Percentiles rank a stretch among this genome's conserved stretches.
Conservation (phyloP, 2,329 filamentous ascomycete genomes). For the Calonectria montana region DNA sequence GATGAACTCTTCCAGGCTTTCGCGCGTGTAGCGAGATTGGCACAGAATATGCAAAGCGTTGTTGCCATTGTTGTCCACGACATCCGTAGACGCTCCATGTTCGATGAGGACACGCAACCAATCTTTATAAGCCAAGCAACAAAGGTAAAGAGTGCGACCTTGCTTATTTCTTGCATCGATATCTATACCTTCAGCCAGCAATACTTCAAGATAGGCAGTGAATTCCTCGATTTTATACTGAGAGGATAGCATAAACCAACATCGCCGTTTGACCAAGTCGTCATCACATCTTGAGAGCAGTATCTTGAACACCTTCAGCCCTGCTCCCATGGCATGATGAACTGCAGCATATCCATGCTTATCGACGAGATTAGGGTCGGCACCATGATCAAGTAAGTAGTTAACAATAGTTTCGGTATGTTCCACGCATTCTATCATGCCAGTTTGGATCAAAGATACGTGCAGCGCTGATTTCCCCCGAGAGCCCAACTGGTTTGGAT, state of each 20-base stretch:
- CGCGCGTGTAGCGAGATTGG: neutral
- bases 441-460: neutral
- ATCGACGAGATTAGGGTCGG: slow-evolving; percentile 18
- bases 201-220: slow-evolving; percentile 5
- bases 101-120: neutral
- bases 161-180: slow-evolving; percentile 13
- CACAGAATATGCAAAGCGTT: slow-evolving; percentile 25
- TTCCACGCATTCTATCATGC: too few relatives aligned
- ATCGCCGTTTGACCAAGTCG: neutral
- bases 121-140: neutral
- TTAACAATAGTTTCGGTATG: slow-evolving; percentile 15
- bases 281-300: slow-evolving; percentile 21
- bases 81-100: slow-evolving; percentile 18
- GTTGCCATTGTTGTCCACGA: slow-evolving; percentile 21
- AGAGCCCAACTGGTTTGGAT: slow-evolving; percentile 11
- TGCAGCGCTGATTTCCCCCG: slow-evolving; percentile 6
- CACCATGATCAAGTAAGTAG: slow-evolving; percentile 30
- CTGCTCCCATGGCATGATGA: neutral
- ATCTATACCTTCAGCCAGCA: slow-evolving; percentile 27
- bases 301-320: slow-evolving; percentile 4
- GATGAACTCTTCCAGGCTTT: neutral
- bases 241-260: slow-evolving; percentile 28
- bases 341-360: neutral
- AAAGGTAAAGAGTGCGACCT: slow-evolving; percentile 29
- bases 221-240: neutral